Percentiles rank a stretch among this genome's conserved stretches.
Conservation (phyloP, 768 basidiomycete species). For the Kwoniella europaea region DNA sequence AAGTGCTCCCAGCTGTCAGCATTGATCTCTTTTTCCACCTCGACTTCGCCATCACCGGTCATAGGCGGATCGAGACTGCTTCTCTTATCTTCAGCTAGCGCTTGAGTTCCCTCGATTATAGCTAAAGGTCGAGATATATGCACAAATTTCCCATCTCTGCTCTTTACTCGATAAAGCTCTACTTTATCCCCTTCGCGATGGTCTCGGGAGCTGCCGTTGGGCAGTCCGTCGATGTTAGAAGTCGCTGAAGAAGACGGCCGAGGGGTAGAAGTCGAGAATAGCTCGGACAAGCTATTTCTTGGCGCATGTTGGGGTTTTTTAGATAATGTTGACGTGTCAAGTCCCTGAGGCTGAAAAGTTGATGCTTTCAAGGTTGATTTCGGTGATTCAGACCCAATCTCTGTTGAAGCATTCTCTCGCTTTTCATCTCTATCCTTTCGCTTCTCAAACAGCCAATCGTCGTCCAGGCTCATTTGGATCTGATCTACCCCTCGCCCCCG, state of each 20-base stretch:
- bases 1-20: neutral
- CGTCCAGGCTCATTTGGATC: slow-evolving; percentile 29
- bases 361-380: slow-evolving; percentile 32
- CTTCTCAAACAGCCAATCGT: slow-evolving; percentile 40
- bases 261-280: neutral
- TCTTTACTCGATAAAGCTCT: neutral
- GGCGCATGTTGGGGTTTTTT: neutral
- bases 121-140: neutral
- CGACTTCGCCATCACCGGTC: neutral
- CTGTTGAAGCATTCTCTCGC: neutral
- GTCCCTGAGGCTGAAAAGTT: slow-evolving; percentile 5
- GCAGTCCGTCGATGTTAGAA: neutral
- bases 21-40: neutral
- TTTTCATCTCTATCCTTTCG: neutral
- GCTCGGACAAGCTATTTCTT: neutral
- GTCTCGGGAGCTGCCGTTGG: neutral
- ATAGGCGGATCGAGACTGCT: neutral
- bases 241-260: neutral
- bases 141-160: neutral
- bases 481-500: neutral
- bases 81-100: neutral
- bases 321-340: neutral
- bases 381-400: slow-evolving; percentile 8
- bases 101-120: slow-evolving; percentile 9
- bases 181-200: neutral